A percentile compares a stretch with the other conserved stretches of the same genome.
Evolutionary conservation across 495 filamentous ascomycete genomes (phyloP).

Genomic region (Tricharina praecox): DNA sequence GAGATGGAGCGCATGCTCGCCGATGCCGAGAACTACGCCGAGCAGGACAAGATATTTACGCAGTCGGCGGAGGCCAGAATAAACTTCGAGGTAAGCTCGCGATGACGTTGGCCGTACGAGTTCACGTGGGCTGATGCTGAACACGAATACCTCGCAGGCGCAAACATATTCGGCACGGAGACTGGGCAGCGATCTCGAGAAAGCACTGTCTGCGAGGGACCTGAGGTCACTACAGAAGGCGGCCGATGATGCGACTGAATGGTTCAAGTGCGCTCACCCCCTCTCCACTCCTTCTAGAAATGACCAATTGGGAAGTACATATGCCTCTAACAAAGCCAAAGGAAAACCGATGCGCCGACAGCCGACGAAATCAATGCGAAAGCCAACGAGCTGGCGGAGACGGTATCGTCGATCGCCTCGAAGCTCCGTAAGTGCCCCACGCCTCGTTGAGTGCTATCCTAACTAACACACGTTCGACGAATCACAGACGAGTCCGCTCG

Average conservation of each 20-base stretch:
- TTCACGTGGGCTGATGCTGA: not conserved
- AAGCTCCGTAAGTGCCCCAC: not conserved
- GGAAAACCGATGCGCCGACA: too few relatives aligned
- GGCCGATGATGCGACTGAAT: constrained; percentile 87
- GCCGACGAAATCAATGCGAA: not conserved
- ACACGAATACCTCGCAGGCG: constrained; percentile 55
- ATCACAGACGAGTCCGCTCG: too few relatives aligned
- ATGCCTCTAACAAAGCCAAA: not conserved
- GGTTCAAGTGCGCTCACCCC: constrained; percentile 37
- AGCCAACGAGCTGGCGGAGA: not conserved
- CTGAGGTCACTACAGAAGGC: constrained; percentile 90
- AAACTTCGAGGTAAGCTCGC: constrained; percentile 2
- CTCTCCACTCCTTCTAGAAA: not conserved
- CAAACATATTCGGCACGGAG: constrained; percentile 58
- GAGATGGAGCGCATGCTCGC: constrained; percentile 96
- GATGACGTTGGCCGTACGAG: too few relatives aligned
- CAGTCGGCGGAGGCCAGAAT: not conserved
- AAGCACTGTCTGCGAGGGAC: constrained; percentile 44
- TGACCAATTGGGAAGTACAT: not conserved
- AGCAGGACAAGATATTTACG: constrained; percentile 70
- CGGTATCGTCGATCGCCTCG: not conserved
- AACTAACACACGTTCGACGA: too few relatives aligned
- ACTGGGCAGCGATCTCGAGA: not conserved
- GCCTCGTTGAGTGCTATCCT: too few relatives aligned
- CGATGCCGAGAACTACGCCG: constrained; percentile 93